Conservation (phyloP, 805 yeast genomes). For the Wickerhamiella galacta region DNA sequence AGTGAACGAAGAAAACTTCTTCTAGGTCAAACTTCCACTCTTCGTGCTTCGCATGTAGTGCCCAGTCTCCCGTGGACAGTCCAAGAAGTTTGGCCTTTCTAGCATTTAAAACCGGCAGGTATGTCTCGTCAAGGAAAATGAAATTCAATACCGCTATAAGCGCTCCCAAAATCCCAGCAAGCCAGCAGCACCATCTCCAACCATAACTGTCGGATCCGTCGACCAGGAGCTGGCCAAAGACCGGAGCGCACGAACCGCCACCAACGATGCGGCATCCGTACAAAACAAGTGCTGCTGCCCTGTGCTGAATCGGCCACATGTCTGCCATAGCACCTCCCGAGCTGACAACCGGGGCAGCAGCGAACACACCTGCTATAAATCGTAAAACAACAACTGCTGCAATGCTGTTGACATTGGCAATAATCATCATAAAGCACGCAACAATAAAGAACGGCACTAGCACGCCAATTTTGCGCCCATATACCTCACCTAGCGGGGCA, state of each 20-base stretch:
- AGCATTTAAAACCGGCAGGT: slow-evolving; percentile 34
- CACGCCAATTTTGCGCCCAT: slow-evolving; percentile 38
- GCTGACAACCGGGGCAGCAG: slow-evolving; percentile 46
- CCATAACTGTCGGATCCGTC: slow-evolving; percentile 28
- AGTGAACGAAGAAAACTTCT: slow-evolving; percentile 56
- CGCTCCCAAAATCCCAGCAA: slow-evolving; percentile 28
- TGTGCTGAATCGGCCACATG: slow-evolving; percentile 31
- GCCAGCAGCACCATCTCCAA: slow-evolving; percentile 46
- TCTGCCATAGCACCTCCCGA: slow-evolving; percentile 49
- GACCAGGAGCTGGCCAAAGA: slow-evolving; percentile 23
- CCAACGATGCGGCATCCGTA: slow-evolving; percentile 32
- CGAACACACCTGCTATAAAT: slow-evolving; percentile 40
- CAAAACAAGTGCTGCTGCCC: slow-evolving; percentile 37
- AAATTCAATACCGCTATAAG: slow-evolving; percentile 25
- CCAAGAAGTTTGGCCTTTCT: slow-evolving; percentile 49
- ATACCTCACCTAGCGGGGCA: slow-evolving; percentile 43
- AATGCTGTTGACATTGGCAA: slow-evolving; percentile 28
- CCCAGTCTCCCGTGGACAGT: slow-evolving; percentile 58
- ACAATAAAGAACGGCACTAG: slow-evolving; percentile 32
- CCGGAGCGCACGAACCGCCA: slow-evolving; percentile 31
- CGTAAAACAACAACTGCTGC: slow-evolving; percentile 27
- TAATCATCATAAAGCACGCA: slow-evolving; percentile 26
- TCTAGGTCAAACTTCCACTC: slow-evolving; percentile 52
- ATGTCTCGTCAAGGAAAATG: slow-evolving; percentile 24
- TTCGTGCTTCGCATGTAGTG: slow-evolving; percentile 83